Evolutionary conservation across 176 grass and related monocot species (phyloP), one percentile per base, ranked within the genome.

Genomic region (Aegilops sharonensis): DNA sequence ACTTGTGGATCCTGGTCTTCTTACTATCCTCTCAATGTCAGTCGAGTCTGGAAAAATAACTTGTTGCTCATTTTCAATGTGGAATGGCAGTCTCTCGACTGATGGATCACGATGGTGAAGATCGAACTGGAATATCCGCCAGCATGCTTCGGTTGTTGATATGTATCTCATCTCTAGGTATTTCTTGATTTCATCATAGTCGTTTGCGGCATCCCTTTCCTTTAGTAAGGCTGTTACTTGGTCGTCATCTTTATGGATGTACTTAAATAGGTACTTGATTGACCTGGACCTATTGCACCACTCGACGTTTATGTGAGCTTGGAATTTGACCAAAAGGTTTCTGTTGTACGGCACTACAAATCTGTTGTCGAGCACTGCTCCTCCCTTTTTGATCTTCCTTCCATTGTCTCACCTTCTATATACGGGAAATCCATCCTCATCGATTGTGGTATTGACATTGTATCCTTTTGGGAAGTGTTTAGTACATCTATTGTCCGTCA

Each of bases 181-280:
- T 5, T 11, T 47, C 3, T 56, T 77, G 5, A 82, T 77, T 29
- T 91, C 85, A 72, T 91, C 81, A 12, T 27, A 5, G 3, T 82
- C 11, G 1, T 23, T 23, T 34, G 12, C 2, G 3, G 23, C 9
- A 1, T 40, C 29, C 5, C 4, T 24, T 65, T 17, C 12, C 21
- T 30, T 5, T 1, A 77, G 1, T 12, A 52, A 3, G 2, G 11
- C 6, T 20, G 2, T 60, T 9, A 34, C 59, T 0, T 57, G 37
- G 30, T 88, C 45, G 3, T 70, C 15, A 0, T 12, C 85, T 61
- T 91, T 80, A n/a, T 63, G 24, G 0, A 91, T 45, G 30, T 83
- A 87, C 10, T 83, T 87, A 65, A 90, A 86, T 0, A 90, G 11
- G 12, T 90, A 90, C 32, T 90, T 90, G 24, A 90, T 86, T 1